These are phyloP conservation scores for Cenchrus purpureus DNA, from an alignment of 176 grass and related monocot species.

Conservation along the genomic window DNA sequence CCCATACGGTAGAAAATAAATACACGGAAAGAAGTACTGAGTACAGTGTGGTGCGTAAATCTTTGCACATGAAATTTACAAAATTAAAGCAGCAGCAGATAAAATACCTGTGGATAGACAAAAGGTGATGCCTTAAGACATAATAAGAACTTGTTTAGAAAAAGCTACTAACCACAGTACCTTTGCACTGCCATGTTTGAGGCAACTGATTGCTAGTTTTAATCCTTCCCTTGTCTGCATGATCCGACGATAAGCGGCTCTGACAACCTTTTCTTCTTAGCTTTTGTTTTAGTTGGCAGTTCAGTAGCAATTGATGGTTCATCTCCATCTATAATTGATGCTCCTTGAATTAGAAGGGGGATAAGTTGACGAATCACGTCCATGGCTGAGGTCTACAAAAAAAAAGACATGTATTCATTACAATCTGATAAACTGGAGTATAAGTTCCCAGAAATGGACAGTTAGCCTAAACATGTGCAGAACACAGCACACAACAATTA, in stretches of 20 bases:
- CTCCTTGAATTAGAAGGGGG: slow-evolving; percentile 75
- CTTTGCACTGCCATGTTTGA: slow-evolving; percentile 84
- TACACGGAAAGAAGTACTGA: neutral
- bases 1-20: neutral
- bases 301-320: slow-evolving; percentile 45
- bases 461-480: slow-evolving; percentile 2
- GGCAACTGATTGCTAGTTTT: slow-evolving; percentile 76
- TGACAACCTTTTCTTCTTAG: slow-evolving; percentile 74
- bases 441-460: neutral
- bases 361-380: slow-evolving; percentile 83
- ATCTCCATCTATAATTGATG: slow-evolving; percentile 58
- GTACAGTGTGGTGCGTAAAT: neutral
- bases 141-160: neutral
- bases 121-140: neutral
- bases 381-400: slow-evolving; percentile 67
- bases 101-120: neutral
- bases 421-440: slow-evolving; percentile 11
- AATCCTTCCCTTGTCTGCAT: slow-evolving; percentile 76
- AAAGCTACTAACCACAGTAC: slow-evolving; percentile 33
- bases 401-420: slow-evolving; percentile 24
- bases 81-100: neutral
- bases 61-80: neutral
- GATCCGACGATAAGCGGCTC: slow-evolving; percentile 85
- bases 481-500: slow-evolving; percentile 30
- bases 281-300: slow-evolving; percentile 73